A percentile compares a stretch with the other conserved stretches of the same genome.
phyloP scores from a whole-genome alignment of 2,329 filamentous ascomycete species.

The Fusarium drepaniforme region DNA sequence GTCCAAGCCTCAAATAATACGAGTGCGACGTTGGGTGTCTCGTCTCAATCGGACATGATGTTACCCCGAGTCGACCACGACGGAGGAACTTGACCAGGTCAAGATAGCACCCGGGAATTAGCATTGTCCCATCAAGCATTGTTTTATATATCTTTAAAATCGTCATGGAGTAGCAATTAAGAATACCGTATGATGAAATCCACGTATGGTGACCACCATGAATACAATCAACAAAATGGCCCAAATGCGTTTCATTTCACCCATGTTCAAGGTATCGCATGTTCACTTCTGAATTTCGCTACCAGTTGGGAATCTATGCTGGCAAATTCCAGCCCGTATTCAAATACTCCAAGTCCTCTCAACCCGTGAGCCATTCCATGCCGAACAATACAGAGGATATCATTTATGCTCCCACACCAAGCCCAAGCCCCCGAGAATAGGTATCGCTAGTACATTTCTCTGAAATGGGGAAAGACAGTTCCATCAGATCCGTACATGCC shows the following conservation, averaged over 20 bases:
- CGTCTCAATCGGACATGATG: constrained; percentile 19
- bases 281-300: too few species aligned
- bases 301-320: not conserved
- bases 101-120: not conserved
- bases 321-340: not conserved
- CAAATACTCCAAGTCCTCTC: not conserved
- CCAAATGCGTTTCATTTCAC: too few species aligned
- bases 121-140: not conserved
- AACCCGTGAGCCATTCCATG: not conserved
- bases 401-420: not conserved
- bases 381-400: constrained; percentile 11
- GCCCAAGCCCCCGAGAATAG: not conserved
- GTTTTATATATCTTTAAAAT: not conserved
- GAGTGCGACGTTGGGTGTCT: not conserved
- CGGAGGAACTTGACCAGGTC: not conserved
- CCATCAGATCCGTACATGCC: constrained; percentile 44
- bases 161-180: not conserved
- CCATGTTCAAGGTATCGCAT: too few species aligned
- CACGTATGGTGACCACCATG: rapidly evolving
- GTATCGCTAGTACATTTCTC: constrained; percentile 51
- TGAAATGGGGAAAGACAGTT: constrained; percentile 53
- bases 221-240: too few species aligned
- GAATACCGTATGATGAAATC: not conserved
- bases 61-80: constrained; percentile 9
- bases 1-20: constrained; percentile 1